Evolutionary conservation across 2,329 filamentous ascomycete genomes (phyloP).

Genomic region (Neopestalotiopsis sp.): DNA sequence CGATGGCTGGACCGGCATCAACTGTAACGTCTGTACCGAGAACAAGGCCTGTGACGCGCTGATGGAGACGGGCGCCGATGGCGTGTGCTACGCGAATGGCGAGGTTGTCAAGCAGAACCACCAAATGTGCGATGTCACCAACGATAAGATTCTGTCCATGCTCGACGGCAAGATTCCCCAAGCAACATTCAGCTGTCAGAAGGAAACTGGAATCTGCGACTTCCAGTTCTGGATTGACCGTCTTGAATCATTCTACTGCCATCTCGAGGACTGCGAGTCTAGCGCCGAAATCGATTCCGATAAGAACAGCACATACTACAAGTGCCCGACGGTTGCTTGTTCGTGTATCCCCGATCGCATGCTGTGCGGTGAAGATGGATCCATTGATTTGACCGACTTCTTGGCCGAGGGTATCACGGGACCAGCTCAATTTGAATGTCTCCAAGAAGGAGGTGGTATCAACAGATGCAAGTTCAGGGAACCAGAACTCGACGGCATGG

Average conservation of each 20-base stretch:
- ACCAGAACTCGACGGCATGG: slow-evolving; percentile 89
- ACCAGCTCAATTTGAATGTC: slow-evolving; percentile 83
- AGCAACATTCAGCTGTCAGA: slow-evolving; percentile 91
- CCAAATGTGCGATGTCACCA: slow-evolving; percentile 98
- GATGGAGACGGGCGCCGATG: slow-evolving; percentile 82
- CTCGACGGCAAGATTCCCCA: slow-evolving; percentile 86
- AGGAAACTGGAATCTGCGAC: slow-evolving; percentile 77
- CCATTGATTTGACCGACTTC: slow-evolving; percentile 91
- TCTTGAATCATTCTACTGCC: slow-evolving; percentile 95
- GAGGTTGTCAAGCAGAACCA: slow-evolving; percentile 93
- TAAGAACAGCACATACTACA: slow-evolving; percentile 83
- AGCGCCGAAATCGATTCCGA: slow-evolving; percentile 69
- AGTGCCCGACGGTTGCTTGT: slow-evolving; percentile 84
- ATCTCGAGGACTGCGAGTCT: slow-evolving; percentile 80
- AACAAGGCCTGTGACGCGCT: slow-evolving; percentile 85
- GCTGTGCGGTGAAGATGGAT: slow-evolving; percentile 90
- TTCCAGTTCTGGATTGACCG: slow-evolving; percentile 99
- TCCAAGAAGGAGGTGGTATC: slow-evolving; percentile 65
- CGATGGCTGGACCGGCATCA: slow-evolving; percentile 94
- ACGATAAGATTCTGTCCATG: slow-evolving; percentile 88
- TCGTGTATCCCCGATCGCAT: slow-evolving; percentile 89
- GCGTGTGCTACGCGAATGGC: slow-evolving; percentile 90
- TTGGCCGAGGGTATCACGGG: slow-evolving; percentile 82
- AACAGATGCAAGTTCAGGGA: slow-evolving; percentile 85
- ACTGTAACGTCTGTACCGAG: slow-evolving; percentile 93